phyloP scores from a whole-genome alignment of 768 basidiomycete species.

The Psilocybe tampanensis region DNA sequence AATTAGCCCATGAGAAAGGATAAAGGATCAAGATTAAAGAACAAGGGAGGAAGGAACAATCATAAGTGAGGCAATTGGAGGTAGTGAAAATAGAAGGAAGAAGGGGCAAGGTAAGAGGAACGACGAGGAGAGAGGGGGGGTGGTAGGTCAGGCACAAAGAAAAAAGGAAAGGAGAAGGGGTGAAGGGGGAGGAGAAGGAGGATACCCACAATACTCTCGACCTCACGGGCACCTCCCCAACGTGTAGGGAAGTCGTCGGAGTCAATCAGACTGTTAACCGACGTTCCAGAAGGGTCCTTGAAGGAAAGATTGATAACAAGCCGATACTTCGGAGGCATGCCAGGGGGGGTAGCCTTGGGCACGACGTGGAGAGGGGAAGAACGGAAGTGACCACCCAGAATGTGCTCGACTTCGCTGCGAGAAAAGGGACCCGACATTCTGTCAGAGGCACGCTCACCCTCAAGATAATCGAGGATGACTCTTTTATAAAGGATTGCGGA shows the following conservation, averaged over 20 bases:
- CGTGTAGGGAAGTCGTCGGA: slow-evolving; percentile 24
- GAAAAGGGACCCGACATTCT: slow-evolving; percentile 30
- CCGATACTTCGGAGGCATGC: slow-evolving; percentile 20
- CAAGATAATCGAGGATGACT: slow-evolving; percentile 21
- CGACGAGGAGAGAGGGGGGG: not conserved
- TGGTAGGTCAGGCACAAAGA: no score
- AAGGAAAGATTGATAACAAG: slow-evolving; percentile 23
- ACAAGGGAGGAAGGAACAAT: no score
- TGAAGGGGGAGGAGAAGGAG: not conserved
- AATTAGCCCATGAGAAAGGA: not conserved
- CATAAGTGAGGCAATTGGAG: no score
- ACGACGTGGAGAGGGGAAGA: slow-evolving; percentile 23
- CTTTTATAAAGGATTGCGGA: slow-evolving; percentile 4
- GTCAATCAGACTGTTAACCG: slow-evolving; percentile 25
- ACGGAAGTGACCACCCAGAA: slow-evolving; percentile 28
- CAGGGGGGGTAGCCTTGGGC: slow-evolving; percentile 9
- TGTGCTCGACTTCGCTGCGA: slow-evolving; percentile 11
- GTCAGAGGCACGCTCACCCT: slow-evolving; percentile 13
- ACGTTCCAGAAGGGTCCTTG: slow-evolving; percentile 9
- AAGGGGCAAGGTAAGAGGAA: no score
- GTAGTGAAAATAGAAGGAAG: no score
- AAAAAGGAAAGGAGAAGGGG: no score
- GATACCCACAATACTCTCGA: slow-evolving; percentile 17
- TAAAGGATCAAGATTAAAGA: no score
- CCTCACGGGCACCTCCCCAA: slow-evolving; percentile 19